Conservation (phyloP, 306 rosid genomes). For the Cicer yamashitae region DNA sequence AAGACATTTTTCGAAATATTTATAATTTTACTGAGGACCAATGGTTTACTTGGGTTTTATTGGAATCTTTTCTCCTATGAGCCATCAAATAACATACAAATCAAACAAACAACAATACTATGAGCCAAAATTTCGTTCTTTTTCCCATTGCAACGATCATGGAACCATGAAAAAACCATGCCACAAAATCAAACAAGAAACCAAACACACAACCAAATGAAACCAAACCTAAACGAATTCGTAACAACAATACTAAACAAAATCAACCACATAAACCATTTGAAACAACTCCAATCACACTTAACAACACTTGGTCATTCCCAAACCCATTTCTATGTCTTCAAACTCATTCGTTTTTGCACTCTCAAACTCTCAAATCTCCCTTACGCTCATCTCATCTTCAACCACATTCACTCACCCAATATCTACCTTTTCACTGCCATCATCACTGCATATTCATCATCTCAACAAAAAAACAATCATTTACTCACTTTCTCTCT, state of each 20-base stretch:
- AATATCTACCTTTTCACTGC: slow-evolving; percentile 73
- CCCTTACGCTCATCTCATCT: slow-evolving; percentile 64
- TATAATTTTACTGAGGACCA: too few species aligned
- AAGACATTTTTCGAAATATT: too few species aligned
- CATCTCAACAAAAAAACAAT: slow-evolving; percentile 47
- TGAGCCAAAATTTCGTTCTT: neutral
- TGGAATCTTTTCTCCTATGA: neutral
- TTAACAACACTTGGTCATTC: slow-evolving; percentile 63
- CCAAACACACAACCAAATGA: slow-evolving; percentile 17
- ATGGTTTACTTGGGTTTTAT: too few species aligned
- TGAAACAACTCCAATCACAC: slow-evolving; percentile 71
- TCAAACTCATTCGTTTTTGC: slow-evolving; percentile 76
- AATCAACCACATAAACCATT: slow-evolving; percentile 60
- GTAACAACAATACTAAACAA: slow-evolving; percentile 52
- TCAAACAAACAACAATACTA: too few species aligned
- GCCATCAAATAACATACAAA: too few species aligned
- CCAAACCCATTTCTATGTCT: slow-evolving; percentile 74
- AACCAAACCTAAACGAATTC: slow-evolving; percentile 44
- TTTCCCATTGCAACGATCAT: neutral
- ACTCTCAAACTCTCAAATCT: slow-evolving; percentile 59
- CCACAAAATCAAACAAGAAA: neutral
- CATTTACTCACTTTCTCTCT: slow-evolving; percentile 49
- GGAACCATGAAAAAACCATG: neutral
- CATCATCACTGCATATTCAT: slow-evolving; percentile 70
- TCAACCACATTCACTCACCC: slow-evolving; percentile 58